Base-by-base conservation (phyloP, 23 red algal genomes). In the Cyanidioschyzon merolae region DNA sequence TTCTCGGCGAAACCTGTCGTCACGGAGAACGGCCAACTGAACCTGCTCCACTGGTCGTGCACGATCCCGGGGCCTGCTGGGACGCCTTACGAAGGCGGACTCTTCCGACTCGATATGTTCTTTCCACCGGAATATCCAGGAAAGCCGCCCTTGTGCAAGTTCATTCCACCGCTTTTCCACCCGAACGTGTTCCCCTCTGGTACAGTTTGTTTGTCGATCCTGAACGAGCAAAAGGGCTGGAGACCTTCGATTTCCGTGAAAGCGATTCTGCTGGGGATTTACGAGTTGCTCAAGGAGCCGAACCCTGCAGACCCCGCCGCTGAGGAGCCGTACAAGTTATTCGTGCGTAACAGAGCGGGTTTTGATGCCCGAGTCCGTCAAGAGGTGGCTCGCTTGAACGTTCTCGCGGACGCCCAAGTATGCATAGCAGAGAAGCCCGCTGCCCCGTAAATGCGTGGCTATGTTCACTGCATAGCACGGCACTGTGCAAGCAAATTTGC, bases 101-200 rank as follows among this genome's bases (percentile, higher is more conserved):
- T 89, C 25, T 98, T 80, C 76, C 87, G 89, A 38, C 67, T 98
- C 18, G 80, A 80, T 30, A 57, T 98, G 58, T 85, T 89, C 39
- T 98, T 98, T 67, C 85, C 83, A 37, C 88, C 90, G 41, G 88
- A 98, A 37, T 98, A 91, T 41, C 94, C 94, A 40, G 83, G 79
- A 63, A 77, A 83, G 38, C 94, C 94, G 67, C 94, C 94, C 37
- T 76, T 85, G 35, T 96, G 92, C 86, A 84, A 87, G 18, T 98
- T 98, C 68, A 79, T 74, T 31, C 94, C 94, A 1, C 94, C 94
- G 27, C 74, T 98, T 39, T 98, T 98, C 80, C 94, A 98, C 79
- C 94, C 94, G 50, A 98, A 98, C 79, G 89, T 98, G 21, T 98
- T 90, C 83, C 94, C 94, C 32, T 98, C 94, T 0, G 94, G 94